Evolutionary conservation across 2,329 filamentous ascomycete species (phyloP).

Genomic region (Chaetomium sp.): DNA sequence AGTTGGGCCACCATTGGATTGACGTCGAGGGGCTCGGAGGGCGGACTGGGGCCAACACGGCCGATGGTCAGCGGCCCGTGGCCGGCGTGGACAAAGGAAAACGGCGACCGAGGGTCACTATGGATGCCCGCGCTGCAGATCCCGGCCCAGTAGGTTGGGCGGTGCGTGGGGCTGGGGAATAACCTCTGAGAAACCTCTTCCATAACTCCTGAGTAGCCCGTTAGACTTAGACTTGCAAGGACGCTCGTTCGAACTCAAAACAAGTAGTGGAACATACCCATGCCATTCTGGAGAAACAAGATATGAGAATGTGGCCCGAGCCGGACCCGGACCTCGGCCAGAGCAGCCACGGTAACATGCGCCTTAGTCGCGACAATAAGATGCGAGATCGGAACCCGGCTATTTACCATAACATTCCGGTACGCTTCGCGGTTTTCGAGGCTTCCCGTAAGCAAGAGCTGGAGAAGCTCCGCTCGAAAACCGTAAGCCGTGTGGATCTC

Average conservation of each 20-base stretch:
- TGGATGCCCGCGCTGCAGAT: slow-evolving; percentile 21
- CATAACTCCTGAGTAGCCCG: neutral
- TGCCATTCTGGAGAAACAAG: slow-evolving; percentile 65
- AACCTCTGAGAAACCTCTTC: slow-evolving; percentile 1
- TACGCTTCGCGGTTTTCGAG: neutral
- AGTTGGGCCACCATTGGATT: neutral
- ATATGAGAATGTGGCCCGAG: slow-evolving; percentile 40
- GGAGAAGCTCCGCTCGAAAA: slow-evolving; percentile 6
- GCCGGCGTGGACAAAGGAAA: slow-evolving; percentile 27
- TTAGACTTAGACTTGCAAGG: neutral
- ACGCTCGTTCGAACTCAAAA: neutral
- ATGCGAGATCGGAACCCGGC: slow-evolving; percentile 44
- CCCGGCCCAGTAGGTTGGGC: slow-evolving; percentile 13
- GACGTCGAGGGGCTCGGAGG: neutral
- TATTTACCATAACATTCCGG: neutral
- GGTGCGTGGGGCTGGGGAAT: slow-evolving; percentile 2
- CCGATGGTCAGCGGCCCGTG: slow-evolving; percentile 18
- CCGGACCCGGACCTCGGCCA: slow-evolving; percentile 4
- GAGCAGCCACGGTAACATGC: slow-evolving; percentile 27
- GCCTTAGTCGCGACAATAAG: slow-evolving; percentile 62
- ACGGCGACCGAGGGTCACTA: slow-evolving; percentile 18
- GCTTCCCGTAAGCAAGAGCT: neutral
- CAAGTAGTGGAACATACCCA: slow-evolving; percentile 41
- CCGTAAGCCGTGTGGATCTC: neutral
- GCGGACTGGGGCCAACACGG: neutral